phyloP scores from a whole-genome alignment of 352 stramenopile species.

The Aphanomyces invadans region DNA sequence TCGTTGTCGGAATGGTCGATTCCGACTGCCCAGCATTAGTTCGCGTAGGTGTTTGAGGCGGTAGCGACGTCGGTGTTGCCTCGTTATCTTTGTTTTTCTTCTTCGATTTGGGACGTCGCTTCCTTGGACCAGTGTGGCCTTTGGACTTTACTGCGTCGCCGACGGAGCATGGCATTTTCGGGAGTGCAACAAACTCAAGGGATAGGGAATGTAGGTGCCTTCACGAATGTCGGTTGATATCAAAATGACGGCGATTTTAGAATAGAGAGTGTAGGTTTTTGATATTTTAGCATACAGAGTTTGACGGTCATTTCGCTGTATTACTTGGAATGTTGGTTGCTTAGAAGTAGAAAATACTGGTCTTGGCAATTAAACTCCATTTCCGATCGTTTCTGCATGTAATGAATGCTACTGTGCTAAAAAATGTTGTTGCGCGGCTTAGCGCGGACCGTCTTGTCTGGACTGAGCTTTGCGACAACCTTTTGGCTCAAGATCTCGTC shows the following conservation, averaged over 20 bases:
- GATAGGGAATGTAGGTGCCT: too few relatives aligned
- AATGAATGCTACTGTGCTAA: too few relatives aligned
- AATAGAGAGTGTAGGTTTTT: too few relatives aligned
- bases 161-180: not conserved
- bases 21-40: not conserved
- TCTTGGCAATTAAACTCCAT: too few relatives aligned
- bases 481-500: conserved; percentile 44
- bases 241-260: not conserved
- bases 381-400: not conserved
- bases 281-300: too few relatives aligned
- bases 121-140: not conserved
- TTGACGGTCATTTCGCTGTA: too few relatives aligned
- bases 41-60: not conserved
- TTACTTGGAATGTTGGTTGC: too few relatives aligned
- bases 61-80: not conserved
- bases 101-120: not conserved
- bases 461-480: conserved; percentile 56
- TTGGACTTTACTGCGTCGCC: not conserved
- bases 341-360: too few relatives aligned
- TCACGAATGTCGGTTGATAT: not conserved
- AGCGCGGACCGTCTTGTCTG: conserved; percentile 29
- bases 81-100: not conserved
- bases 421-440: conserved; percentile 25
- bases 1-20: not conserved
- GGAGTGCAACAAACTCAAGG: not conserved